Conservation (phyloP, 2,329 filamentous ascomycete genomes). For the Pyrenophora teres region DNA sequence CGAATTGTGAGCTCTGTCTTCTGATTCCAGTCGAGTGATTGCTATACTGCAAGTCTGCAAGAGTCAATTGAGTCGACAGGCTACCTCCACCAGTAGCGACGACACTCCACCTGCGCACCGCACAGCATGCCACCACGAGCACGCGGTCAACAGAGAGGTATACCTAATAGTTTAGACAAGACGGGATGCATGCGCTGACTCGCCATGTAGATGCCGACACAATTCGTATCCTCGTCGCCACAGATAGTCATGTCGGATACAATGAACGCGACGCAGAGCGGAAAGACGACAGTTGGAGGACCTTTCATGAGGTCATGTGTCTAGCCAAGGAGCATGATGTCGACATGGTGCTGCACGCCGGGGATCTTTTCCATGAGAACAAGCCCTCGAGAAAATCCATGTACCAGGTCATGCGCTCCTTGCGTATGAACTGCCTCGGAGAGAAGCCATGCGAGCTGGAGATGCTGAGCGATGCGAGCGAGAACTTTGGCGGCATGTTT, state of each 20-base stretch:
- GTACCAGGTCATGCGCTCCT: constrained; percentile 95
- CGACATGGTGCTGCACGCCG: constrained; percentile 94
- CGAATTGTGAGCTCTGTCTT: constrained; percentile 12
- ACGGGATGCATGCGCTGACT: constrained; percentile 11
- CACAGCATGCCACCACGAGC: constrained; percentile 33
- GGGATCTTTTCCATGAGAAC: constrained; percentile 97
- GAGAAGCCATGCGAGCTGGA: constrained; percentile 95
- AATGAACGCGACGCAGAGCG: constrained; percentile 90
- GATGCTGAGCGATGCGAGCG: constrained; percentile 88
- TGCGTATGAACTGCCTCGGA: constrained; percentile 91
- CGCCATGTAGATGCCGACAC: constrained; percentile 68
- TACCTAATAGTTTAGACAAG: constrained; percentile 6
- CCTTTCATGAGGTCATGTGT: constrained; percentile 93
- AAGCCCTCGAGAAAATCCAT: constrained; percentile 94
- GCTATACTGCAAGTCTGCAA: background rate
- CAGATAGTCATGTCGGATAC: constrained; percentile 97
- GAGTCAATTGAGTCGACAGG: background rate
- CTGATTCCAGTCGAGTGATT: background rate
- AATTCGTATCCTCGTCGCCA: constrained; percentile 91
- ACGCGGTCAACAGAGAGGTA: constrained; percentile 37
- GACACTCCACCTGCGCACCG: background rate
- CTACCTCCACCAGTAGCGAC: background rate
- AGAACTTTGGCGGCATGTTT: constrained; percentile 86
- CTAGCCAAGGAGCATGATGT: constrained; percentile 86
- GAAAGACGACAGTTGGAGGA: constrained; percentile 96